These are phyloP conservation scores for Microdochium nivale DNA, from an alignment of 2,329 filamentous ascomycete genomes.

Conservation along the genomic window DNA sequence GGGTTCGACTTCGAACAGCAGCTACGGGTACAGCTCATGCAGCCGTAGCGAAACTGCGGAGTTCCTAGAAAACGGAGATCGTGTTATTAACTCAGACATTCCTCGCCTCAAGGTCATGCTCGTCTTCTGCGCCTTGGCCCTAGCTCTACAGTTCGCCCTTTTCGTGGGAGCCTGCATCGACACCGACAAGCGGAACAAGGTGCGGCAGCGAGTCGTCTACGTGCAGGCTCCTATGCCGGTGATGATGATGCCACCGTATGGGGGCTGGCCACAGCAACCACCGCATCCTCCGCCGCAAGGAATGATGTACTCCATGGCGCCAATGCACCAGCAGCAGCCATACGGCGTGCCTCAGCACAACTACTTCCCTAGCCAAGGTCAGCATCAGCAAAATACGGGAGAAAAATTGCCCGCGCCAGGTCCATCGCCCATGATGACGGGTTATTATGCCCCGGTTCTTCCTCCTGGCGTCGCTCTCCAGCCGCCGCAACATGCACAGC, in stretches of 20 bases:
- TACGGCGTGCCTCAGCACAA: neutral
- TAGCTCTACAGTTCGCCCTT: conserved; percentile 75
- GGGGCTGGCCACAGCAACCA: conserved; percentile 1
- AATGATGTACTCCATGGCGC: conserved; percentile 1
- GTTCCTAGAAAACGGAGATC: conserved; percentile 1
- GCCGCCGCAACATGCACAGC: neutral
- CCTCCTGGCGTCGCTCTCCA: neutral
- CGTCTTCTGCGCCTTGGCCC: conserved; percentile 65
- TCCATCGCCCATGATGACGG: neutral
- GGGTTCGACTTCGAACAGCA: conserved; percentile 1
- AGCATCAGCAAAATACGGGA: neutral
- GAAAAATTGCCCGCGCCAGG: neutral
- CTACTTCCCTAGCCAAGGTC: neutral
- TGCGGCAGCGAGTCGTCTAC: conserved; percentile 11
- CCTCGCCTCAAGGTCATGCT: conserved; percentile 44
- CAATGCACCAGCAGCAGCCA: conserved; percentile 4
- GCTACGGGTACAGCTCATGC: neutral
- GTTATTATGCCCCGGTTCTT: neutral
- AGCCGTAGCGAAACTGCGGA: conserved; percentile 2
- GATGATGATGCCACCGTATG: conserved; percentile 9
- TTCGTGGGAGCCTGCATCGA: conserved; percentile 40
- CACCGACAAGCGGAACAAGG: conserved; percentile 16
- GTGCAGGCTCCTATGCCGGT: conserved; percentile 8
- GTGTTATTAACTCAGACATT: conserved; percentile 8
- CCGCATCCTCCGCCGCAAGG: neutral